Conservation (phyloP, 169 alveolate species). For the Plasmodium fragile region DNA sequence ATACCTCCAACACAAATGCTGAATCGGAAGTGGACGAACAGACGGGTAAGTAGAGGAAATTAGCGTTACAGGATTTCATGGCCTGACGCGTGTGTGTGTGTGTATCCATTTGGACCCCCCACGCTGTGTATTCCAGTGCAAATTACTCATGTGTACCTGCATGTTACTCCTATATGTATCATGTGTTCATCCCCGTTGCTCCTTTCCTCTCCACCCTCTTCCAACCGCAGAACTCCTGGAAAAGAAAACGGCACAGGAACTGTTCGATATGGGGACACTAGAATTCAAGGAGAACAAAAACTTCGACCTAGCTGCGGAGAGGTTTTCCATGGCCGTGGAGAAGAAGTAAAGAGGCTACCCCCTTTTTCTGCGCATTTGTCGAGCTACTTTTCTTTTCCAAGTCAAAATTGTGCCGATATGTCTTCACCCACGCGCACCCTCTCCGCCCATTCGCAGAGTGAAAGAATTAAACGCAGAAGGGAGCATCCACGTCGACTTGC, state of each 20-base stretch:
- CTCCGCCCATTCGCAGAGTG: conserved; percentile 10
- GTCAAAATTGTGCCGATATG: not conserved
- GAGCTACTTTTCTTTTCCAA: not conserved
- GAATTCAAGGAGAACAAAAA: conserved; percentile 70
- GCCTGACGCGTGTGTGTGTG: not conserved
- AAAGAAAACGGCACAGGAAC: conserved; percentile 61
- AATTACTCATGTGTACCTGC: not conserved
- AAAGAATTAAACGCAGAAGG: conserved; percentile 58
- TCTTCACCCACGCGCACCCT: not conserved
- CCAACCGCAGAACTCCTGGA: conserved; percentile 40
- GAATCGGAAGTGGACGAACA: conserved; percentile 73
- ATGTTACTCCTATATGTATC: not conserved
- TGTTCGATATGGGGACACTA: conserved; percentile 69
- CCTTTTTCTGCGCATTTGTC: not conserved
- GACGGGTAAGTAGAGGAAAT: conserved; percentile 4
- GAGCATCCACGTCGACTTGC: conserved; percentile 32
- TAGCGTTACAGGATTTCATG: not conserved
- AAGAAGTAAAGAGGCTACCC: conserved; percentile 27
- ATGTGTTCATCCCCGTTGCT: not conserved
- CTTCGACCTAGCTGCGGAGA: conserved; percentile 59
- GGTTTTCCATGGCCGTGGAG: conserved; percentile 74
- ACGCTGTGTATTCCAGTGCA: not conserved
- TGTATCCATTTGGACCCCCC: not conserved
- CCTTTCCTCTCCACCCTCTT: not conserved
- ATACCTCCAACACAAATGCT: conserved; percentile 35